Evolutionary conservation across 805 yeast species (phyloP), one percentile per base, ranked within the genome.

Genomic region (Kluyveromyces dobzhanskii): DNA sequence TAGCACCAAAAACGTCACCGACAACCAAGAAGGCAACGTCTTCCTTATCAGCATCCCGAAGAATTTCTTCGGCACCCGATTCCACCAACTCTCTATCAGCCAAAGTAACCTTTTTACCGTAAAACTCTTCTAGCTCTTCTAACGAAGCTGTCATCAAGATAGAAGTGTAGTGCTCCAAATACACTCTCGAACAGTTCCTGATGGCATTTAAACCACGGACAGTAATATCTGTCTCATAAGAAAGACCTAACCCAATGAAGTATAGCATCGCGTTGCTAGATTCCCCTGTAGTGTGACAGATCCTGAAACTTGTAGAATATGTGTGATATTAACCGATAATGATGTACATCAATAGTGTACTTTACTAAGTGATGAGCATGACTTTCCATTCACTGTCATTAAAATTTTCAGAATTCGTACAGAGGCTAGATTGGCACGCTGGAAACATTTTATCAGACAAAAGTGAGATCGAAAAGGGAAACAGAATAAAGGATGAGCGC

Each of bases 1-100:
- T 90, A 24, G 98, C 98, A 25, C 98, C 98, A 56, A 86, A 90
- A 25, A 90, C 95, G 60, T 90, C 98, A 26, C 98, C 98, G 19
- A 90, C 98, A 16, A 92, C 98, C 46, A 92, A 69, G 50, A 90
- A 87, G 0, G 97, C 97, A 57, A 90, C 73, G 57, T 92, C 96
- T 40, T 82, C 90, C 17, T 63, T 69, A 24, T 82, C 75, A 1
- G 94, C 96, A 44, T 76, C 78, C 16, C 67, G 81, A 46, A 90
- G 67, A 43, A 90, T 92, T 29, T 73, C 71, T 53, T 88, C 97
- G 19, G 92, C 78, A 6, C 90, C 94, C 40, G 80, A 70, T 57
- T 90, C 98, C 17, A 90, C 98, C 49, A 90, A 68, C 56, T 92
- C 97, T 63, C 98, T 74, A 55, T 92, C 97, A 10, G 98, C 98